Base-by-base conservation (phyloP, 805 yeast genomes). In the Candida quercuum region DNA sequence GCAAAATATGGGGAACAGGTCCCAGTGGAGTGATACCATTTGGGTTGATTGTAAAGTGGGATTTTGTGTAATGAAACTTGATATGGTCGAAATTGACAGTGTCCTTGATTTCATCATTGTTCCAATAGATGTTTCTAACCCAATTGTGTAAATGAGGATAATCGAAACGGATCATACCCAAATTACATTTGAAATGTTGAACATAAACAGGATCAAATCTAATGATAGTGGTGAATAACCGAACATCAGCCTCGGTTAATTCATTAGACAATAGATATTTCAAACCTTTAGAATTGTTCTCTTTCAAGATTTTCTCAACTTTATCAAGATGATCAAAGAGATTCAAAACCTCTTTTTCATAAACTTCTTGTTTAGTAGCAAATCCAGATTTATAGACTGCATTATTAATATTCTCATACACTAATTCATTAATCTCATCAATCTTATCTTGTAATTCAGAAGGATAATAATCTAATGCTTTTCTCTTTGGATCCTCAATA, bases 311-410 rank as follows among this genome's bases (percentile, higher is more conserved):
- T 13, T 56, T 55, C 60, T 87, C 96, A 33, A 84, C 78, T 49
- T 74, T 76, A 49, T 84, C 89, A 54, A 87, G 67, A 45, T 78
- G 72, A 20, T 64, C 63, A 57, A 88, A 89, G 25, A 89, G 63
- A 30, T 71, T 72, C 24, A 50, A 59, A 3, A 82, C 86, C 49
- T 81, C 81, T 37, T 64, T 64, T 46, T 85, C 91, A 55, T 89
- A 89, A 11, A 81, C 85, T 45, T 82, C 87, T 60, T 86, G 95
- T 39, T 72, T 72, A 10, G 87, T 78, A 5, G 96, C 86, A 61
- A 89, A 91, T 0, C 98, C 98, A 3, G 93, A 48, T 64, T 87
- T 91, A 70, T 91, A 91, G 28, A 89, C 97, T 28, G 96, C 97
- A 55, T 85, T 86, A 70, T 89, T 88, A 60, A 91, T 83, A 51